Base-by-base conservation (phyloP, 768 basidiomycete species). In the Pulveroboletus frians region DNA sequence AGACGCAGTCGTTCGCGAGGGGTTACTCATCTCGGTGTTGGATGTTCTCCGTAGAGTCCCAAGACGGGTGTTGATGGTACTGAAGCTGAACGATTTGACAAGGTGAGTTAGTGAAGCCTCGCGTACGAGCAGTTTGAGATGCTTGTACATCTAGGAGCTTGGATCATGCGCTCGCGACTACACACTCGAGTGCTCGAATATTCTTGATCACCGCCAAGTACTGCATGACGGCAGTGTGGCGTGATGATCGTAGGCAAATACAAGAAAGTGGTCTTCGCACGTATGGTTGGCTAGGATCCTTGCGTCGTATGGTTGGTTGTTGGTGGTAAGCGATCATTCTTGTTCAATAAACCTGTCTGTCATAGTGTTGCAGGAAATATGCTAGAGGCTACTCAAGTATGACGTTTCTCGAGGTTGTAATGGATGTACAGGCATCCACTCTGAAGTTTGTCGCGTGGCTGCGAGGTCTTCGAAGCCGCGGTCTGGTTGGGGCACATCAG, bases 151-250 rank as follows among this genome's bases (percentile, higher is more conserved):
- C 10, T 58, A 85, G 90, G 71, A 84, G 83, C 63, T 74, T 95
- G 29, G 93, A 96, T 58, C 74, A 84, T 65, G 83, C 91, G 13
- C 73, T 98, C 5, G 82, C 82, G 58, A 98, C 96, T 1, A 98
- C 95, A 6, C 78, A 92, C 67, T 85, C 88, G 5, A 83, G 80
- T 63, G 86, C 83, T 50, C 86, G 95, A 17, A 83, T 98, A 62
- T 98, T 97, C 67, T 64, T 97, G 29, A 86, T 97, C 49, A 87
- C 88, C 14, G 93, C 92, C 7, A 85, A 88, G 60, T 95, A 89
- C 68, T 96, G 94, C 63, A 75, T 82, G 43, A 74, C 73, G 10
- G 86, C 90, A 8, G 82, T 89, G 4, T 91, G 88, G 88, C 73
- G 76, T 44, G 84, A 86, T 57, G 84, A 92, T 47, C 70, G 69